These are phyloP conservation scores for Trifolium repens DNA, from an alignment of 306 rosid genomes.

Conservation along the genomic window DNA sequence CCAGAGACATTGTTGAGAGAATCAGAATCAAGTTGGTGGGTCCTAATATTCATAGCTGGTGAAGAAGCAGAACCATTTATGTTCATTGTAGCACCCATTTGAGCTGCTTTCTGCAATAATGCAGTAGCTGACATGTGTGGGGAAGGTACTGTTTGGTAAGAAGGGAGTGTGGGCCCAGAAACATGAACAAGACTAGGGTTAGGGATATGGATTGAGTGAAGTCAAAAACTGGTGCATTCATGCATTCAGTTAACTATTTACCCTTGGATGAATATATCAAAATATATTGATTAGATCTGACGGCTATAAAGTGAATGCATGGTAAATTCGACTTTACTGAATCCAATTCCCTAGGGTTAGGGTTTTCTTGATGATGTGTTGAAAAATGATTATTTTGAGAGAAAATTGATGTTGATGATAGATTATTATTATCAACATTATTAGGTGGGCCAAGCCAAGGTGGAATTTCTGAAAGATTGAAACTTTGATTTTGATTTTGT, in stretches of 20 bases:
- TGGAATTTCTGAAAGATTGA: conserved; percentile 59
- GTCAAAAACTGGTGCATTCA: no score
- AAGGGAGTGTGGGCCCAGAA: conserved; percentile 61
- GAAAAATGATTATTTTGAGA: conserved; percentile 39
- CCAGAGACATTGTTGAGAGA: conserved; percentile 1
- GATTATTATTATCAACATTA: conserved; percentile 37
- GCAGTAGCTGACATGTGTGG: conserved; percentile 98
- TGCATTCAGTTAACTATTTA: no score
- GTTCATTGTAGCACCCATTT: conserved; percentile 81
- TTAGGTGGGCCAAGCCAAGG: conserved; percentile 67
- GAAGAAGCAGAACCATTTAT: conserved; percentile 40
- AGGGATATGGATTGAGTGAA: no score
- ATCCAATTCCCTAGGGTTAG: conserved; percentile 92
- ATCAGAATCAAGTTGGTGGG: conserved; percentile 51
- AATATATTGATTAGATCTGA: no score
- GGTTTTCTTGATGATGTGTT: conserved; percentile 49
- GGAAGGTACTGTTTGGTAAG: conserved; percentile 56
- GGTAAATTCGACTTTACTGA: no score
- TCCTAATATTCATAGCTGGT: conserved; percentile 41
- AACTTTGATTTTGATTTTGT: conserved; percentile 50
- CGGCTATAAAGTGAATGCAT: no score
- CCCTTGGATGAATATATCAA: no score
- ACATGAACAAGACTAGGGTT: conserved; percentile 62
- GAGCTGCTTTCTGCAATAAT: conserved; percentile 94
- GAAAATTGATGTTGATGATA: conserved; percentile 49